Base-by-base conservation (phyloP, 768 basidiomycete genomes). In the Naematelia encephala region DNA sequence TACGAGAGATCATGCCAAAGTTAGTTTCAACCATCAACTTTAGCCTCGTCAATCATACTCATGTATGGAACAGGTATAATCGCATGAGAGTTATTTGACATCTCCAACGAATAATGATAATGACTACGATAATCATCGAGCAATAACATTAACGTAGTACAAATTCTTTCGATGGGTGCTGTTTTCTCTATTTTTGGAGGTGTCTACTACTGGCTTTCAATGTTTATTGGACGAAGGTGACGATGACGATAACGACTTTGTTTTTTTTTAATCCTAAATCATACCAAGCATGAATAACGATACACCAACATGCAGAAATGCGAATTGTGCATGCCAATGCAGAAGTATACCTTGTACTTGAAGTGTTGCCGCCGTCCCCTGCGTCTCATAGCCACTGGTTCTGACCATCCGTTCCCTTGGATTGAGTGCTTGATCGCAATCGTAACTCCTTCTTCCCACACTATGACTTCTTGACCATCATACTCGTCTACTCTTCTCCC, bases 1-100 rank as follows among this genome's bases (percentile, higher is more conserved):
- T 98, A 52, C 81, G 86, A 44, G 94, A 97, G 74, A 91, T 91
- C 34, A 23, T 76, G 39, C 75, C 75, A 34, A 76, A 74, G 73
- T 75, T 52, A 59, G 70, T 59, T 30, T 14, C 4, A 19, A 26
- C 16, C 34, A 16, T 39, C n/a, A 39, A 8, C 34, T 39, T 39
- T 39, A 8, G 16, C 34, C 34, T 39, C 34, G 34, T 39, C n/a
- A n/a, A n/a, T n/a, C n/a, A n/a, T n/a, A n/a, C n/a, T n/a, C n/a
- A n/a, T n/a, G n/a, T n/a, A n/a, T n/a, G n/a, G 34, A 16, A 39
- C 34, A 39, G 34, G 16, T 52, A 52, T 23, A 52, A 52, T 34
- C 51, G 51, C 4, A 23, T 52, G 11, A 23, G 51, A 11, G 51
- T 52, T 5, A n/a, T 52, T 14, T 52, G 29, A 34, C 34, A 11